A percentile compares a stretch with the other conserved stretches of the same genome.
Evolutionary conservation across 768 basidiomycete species (phyloP).

Genomic region (Psilocybe azurescens): DNA sequence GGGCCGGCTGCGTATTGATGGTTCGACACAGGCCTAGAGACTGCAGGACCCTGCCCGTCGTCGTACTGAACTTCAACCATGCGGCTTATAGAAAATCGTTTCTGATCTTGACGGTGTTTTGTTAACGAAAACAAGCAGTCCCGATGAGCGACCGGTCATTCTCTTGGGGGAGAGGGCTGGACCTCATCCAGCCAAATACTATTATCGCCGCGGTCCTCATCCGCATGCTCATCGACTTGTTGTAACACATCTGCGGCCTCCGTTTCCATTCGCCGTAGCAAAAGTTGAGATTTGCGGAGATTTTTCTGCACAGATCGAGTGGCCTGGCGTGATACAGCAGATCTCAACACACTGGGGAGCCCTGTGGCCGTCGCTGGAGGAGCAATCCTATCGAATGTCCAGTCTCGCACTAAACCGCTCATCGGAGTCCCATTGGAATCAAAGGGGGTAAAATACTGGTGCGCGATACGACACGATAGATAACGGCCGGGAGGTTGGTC

Average conservation of each 20-base stretch:
- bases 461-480: slow-evolving; percentile 1
- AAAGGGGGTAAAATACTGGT: not conserved
- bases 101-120: not conserved
- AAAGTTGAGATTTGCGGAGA: too few relatives aligned
- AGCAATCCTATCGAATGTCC: not conserved
- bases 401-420: not conserved
- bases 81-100: not conserved
- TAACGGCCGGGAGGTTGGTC: not conserved
- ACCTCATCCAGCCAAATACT: slow-evolving; percentile 4
- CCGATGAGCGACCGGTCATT: not conserved
- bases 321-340: not conserved
- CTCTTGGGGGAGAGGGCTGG: not conserved
- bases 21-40: not conserved
- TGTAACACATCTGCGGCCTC: not conserved
- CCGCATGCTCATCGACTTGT: not conserved
- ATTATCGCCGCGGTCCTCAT: not conserved
- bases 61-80: not conserved
- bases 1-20: not conserved
- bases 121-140: not conserved
- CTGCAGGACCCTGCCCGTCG: not conserved
- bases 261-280: too few relatives aligned
- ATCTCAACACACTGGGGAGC: not conserved
- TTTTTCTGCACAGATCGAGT: too few relatives aligned
- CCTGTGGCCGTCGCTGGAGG: not conserved
- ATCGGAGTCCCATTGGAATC: not conserved